A percentile compares a stretch with the other conserved stretches of the same genome.
Conservation (phyloP, 352 stramenopile species). For the Pythium pyrilobum region DNA sequence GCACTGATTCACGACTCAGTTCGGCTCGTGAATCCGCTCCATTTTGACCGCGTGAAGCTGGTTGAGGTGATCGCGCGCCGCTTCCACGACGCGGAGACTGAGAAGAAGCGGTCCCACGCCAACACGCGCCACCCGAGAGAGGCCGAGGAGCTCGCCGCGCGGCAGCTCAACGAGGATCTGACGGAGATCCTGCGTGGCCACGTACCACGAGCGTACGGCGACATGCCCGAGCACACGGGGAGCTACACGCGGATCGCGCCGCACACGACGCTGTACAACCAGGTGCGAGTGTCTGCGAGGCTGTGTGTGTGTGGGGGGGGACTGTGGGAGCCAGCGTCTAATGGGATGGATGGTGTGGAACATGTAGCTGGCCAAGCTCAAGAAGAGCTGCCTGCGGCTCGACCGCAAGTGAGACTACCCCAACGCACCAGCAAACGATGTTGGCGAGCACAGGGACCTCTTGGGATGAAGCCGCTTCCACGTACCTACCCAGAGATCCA, state of each 20-base stretch:
- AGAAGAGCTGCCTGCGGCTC: slow-evolving; percentile 44
- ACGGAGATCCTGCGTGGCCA: slow-evolving; percentile 52
- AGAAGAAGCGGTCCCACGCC: slow-evolving; percentile 49
- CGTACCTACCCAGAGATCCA: too few species aligned
- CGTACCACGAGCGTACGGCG: slow-evolving; percentile 52
- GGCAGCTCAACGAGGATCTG: slow-evolving; percentile 67
- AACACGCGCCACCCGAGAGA: slow-evolving; percentile 52
- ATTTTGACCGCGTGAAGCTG: slow-evolving; percentile 73
- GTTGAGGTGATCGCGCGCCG: slow-evolving; percentile 59
- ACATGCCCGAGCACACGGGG: slow-evolving; percentile 54
- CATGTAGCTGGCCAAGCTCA: slow-evolving; percentile 46
- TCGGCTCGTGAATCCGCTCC: slow-evolving; percentile 73
- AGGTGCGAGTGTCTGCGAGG: slow-evolving; percentile 18
- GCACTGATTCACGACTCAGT: slow-evolving; percentile 86
- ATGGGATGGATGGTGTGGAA: background rate
- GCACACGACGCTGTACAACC: slow-evolving; percentile 65
- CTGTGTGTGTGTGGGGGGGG: background rate
- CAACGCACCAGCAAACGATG: too few species aligned
- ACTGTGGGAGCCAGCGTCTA: background rate
- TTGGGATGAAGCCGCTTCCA: too few species aligned
- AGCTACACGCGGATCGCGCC: slow-evolving; percentile 58
- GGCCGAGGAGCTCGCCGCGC: slow-evolving; percentile 35
- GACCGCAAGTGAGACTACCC: slow-evolving; percentile 22
- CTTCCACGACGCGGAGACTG: slow-evolving; percentile 46
- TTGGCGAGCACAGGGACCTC: too few species aligned